These are phyloP conservation scores for Colletotrichum echinochloae DNA, from an alignment of 2,329 filamentous ascomycete genomes.

Conservation along the genomic window DNA sequence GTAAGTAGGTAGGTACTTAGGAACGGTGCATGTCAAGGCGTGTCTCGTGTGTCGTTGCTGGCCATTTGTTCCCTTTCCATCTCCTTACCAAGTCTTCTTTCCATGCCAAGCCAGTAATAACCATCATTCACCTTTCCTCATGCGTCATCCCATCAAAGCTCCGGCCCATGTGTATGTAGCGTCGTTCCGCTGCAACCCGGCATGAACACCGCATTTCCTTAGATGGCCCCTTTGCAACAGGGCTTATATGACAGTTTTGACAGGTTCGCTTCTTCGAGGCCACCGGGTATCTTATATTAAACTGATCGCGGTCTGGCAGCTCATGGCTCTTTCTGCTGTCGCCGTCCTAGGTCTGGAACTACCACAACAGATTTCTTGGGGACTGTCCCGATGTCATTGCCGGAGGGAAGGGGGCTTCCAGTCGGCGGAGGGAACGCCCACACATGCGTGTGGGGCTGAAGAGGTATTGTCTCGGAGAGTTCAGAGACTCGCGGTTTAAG, in stretches of 20 bases:
- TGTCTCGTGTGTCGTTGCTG: constrained; percentile 35
- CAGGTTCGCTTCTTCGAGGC: constrained; percentile 16
- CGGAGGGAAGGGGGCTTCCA: neutral
- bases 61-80: neutral
- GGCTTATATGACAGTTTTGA: constrained; percentile 22
- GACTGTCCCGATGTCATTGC: constrained; percentile 1
- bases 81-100: neutral
- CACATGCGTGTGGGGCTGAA: neutral
- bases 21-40: constrained; percentile 27
- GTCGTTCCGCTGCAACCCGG: constrained; percentile 1
- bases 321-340: neutral
- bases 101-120: constrained; percentile 8
- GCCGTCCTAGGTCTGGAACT: neutral
- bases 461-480: neutral
- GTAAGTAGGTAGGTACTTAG: constrained; percentile 28
- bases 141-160: constrained; percentile 32
- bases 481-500: neutral
- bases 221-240: constrained; percentile 10
- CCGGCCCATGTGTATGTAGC: constrained; percentile 12
- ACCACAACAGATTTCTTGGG: neutral
- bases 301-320: constrained; percentile 13
- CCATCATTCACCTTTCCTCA: constrained; percentile 10
- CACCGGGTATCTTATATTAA: constrained; percentile 33
- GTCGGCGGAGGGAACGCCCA: neutral
- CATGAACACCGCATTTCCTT: constrained; percentile 11